Evolutionary conservation across 495 filamentous ascomycete genomes (phyloP).

Genomic region (Penicillium verhagenii): DNA sequence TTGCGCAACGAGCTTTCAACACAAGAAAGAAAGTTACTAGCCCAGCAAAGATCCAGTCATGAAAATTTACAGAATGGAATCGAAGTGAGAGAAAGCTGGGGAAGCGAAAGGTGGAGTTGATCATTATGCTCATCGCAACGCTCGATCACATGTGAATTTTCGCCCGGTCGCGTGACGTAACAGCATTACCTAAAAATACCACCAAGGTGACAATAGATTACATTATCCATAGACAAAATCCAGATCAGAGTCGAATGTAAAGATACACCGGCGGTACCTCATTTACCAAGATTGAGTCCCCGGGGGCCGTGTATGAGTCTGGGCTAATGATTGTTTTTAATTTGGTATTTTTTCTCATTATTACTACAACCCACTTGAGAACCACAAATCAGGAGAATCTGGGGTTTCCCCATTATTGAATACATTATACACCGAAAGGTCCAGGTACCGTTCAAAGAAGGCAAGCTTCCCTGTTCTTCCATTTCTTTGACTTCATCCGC

Average conservation of each 20-base stretch:
- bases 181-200: conserved; percentile 33
- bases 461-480: not conserved
- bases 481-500: not conserved
- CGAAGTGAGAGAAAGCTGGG: conserved; percentile 18
- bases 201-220: not conserved
- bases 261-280: not conserved
- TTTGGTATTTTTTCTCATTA: not conserved
- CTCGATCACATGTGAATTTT: conserved; percentile 45
- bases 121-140: not conserved
- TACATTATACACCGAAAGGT: not conserved
- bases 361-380: not conserved
- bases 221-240: not conserved
- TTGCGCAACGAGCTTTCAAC: not conserved
- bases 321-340: not conserved
- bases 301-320: not conserved
- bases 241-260: not conserved
- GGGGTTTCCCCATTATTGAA: not conserved
- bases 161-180: conserved; percentile 41
- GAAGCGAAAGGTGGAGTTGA: conserved; percentile 21
- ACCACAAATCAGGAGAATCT: not conserved
- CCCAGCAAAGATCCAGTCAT: not conserved
- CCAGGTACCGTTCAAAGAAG: not conserved
- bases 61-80: not conserved
- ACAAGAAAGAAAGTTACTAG: not conserved
- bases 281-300: not conserved